Percentiles rank a stretch among this genome's conserved stretches.
phyloP scores from a whole-genome alignment of 2,329 filamentous ascomycete species.

The Fusarium citri region DNA sequence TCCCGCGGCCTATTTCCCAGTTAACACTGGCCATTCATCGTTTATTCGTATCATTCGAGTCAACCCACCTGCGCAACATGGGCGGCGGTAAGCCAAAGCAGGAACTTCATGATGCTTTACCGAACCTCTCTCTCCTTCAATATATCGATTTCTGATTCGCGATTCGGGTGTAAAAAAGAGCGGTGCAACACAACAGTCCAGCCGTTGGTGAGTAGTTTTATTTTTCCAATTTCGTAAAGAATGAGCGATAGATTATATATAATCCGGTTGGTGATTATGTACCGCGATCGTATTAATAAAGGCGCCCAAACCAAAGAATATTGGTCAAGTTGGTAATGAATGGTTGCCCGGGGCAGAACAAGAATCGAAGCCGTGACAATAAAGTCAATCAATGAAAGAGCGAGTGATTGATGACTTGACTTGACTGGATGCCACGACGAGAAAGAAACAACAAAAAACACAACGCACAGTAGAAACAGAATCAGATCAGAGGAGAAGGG shows the following conservation, averaged over 20 bases:
- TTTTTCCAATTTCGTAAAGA: constrained; percentile 2
- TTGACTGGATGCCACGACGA: constrained; percentile 21
- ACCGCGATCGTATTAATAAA: constrained; percentile 12
- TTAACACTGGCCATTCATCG: constrained; percentile 1
- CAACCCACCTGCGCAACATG: constrained; percentile 37
- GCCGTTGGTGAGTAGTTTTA: constrained; percentile 31
- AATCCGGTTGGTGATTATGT: constrained; percentile 4
- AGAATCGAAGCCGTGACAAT: constrained; percentile 26
- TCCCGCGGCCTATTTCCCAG: constrained; percentile 32
- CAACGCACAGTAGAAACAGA: constrained; percentile 16
- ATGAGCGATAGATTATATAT: constrained; percentile 20
- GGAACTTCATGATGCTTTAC: constrained; percentile 29
- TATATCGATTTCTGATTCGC: constrained; percentile 13
- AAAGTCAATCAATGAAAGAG: constrained; percentile 27
- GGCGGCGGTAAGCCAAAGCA: constrained; percentile 35
- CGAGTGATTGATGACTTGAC: constrained; percentile 28
- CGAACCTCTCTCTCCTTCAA: neutral
- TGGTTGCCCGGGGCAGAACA: constrained; percentile 40
- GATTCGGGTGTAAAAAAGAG: constrained; percentile 13
- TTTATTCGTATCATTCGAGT: neutral
- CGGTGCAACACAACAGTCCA: constrained; percentile 46
- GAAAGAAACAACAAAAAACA: constrained; percentile 23
- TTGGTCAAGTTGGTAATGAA: constrained; percentile 24
- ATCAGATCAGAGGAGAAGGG: constrained; percentile 26
- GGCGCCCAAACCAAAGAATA: constrained; percentile 3